Evolutionary conservation across 768 basidiomycete species (phyloP), one percentile per base, ranked within the genome.

Genomic region (Kwoniella newhampshirensis): DNA sequence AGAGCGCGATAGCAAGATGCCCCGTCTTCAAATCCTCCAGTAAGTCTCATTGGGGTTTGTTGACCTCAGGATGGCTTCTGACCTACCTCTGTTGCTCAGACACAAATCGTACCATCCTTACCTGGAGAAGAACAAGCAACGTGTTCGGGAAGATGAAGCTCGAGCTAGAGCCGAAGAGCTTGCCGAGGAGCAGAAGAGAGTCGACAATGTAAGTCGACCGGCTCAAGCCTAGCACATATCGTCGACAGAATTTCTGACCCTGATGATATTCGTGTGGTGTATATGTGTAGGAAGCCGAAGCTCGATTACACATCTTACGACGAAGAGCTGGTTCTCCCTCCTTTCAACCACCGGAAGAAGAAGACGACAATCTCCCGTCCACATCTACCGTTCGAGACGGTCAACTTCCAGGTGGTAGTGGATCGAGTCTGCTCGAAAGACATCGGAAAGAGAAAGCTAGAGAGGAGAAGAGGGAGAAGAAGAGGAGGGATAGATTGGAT

Each of bases 31-130:
- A 55, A 78, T 78, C 56, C 63, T 78, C 4, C 67, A 69, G 73
- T 75, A 41, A 59, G 73, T 60, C 0, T 2, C n/a, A n/a, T n/a
- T n/a, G n/a, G n/a, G 6, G 32, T 32, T 13, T 32, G 21, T 36
- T 2, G 47, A 20, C 23, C 17, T 30, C 42, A 40, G 11, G 28
- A n/a, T 17, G 3, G 37, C 47, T 11, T 27, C 12, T 15, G 17
- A 36, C 32, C 25, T 23, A 48, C 36, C 25, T 18, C n/a, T 26
- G n/a, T 12, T 27, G 2, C 4, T 1, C 47, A 72, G 70, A 18
- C 77, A 78, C 57, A 78, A 78, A 57, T 76, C 75, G 3, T 78
- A 78, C 43, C 77, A 78, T 43, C 75, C 75, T 1, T 78, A 78
- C 43, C 63, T 74, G 7, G 75, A 78, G 53, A 70, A 64, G 61